These are phyloP conservation scores for Coniochaeta ligniaria DNA, from an alignment of 2,329 filamentous ascomycete genomes.

Conservation along the genomic window DNA sequence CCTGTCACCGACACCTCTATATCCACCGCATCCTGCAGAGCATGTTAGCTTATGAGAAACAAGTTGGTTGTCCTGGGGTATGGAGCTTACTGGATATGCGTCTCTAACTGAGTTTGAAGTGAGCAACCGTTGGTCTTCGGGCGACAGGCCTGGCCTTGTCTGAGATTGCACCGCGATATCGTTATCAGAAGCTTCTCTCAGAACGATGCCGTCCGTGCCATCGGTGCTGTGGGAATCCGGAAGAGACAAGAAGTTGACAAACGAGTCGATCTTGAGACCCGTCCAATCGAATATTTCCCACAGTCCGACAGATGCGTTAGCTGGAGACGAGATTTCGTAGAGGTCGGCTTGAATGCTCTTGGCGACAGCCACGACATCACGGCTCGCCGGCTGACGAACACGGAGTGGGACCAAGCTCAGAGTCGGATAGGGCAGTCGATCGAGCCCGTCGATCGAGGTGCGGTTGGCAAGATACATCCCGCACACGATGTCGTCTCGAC, in stretches of 20 bases:
- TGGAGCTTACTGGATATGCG: constrained; percentile 24
- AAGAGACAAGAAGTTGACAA: constrained; percentile 73
- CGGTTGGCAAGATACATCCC: constrained; percentile 83
- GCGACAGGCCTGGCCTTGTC: neutral
- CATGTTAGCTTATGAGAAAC: neutral
- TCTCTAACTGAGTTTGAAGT: constrained; percentile 17
- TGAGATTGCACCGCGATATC: neutral
- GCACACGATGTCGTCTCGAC: constrained; percentile 45
- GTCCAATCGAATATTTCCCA: constrained; percentile 73
- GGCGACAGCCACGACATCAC: constrained; percentile 43
- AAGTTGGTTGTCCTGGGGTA: neutral
- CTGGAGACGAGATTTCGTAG: constrained; percentile 46
- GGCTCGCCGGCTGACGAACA: constrained; percentile 30
- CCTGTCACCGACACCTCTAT: constrained; percentile 12
- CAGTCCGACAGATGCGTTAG: constrained; percentile 53
- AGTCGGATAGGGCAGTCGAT: constrained; percentile 55
- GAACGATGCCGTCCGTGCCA: neutral
- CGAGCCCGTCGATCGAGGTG: constrained; percentile 40
- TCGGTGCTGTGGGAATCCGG: constrained; percentile 18
- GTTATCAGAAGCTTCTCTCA: neutral
- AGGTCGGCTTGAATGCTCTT: constrained; percentile 61
- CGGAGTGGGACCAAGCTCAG: constrained; percentile 71
- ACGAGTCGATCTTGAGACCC: constrained; percentile 59
- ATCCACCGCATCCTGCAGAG: constrained; percentile 9
- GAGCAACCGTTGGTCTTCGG: neutral